Conservation (phyloP, 176 grass and related monocot species). For the Bolboschoenus planiculmis region DNA sequence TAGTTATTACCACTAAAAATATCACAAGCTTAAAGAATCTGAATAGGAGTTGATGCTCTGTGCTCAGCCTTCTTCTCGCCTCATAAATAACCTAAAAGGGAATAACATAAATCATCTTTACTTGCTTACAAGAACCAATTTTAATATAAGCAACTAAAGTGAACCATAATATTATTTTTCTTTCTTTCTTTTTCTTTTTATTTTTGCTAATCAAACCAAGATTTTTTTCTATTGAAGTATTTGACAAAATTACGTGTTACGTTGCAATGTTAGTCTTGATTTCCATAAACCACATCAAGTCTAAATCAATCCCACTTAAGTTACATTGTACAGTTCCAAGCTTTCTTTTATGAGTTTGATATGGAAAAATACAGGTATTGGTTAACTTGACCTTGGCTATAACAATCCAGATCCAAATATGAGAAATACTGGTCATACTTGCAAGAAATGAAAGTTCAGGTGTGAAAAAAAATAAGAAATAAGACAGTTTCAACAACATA, state of each 20-base stretch:
- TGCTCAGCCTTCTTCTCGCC: constrained; percentile 53
- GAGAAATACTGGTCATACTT: not conserved
- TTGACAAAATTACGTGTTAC: not conserved
- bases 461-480: not conserved
- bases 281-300: not conserved
- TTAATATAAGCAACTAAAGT: not conserved
- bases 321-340: not conserved
- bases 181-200: not conserved
- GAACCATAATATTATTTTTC: not conserved
- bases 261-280: not conserved
- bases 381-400: not conserved
- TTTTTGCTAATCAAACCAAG: not conserved
- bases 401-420: not conserved
- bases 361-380: not conserved
- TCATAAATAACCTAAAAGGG: constrained; percentile 58
- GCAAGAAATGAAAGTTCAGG: not conserved
- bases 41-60: constrained; percentile 78
- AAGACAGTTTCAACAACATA: constrained; percentile 20
- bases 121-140: not conserved
- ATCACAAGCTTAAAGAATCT: constrained; percentile 76
- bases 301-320: not conserved
- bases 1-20: constrained; percentile 62
- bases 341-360: not conserved
- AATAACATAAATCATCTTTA: constrained; percentile 21
- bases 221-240: not conserved